Percentiles rank a stretch among this genome's conserved stretches.
phyloP scores from a whole-genome alignment of 2,329 filamentous ascomycete genomes.

The Lasiodiplodia theobromae region DNA sequence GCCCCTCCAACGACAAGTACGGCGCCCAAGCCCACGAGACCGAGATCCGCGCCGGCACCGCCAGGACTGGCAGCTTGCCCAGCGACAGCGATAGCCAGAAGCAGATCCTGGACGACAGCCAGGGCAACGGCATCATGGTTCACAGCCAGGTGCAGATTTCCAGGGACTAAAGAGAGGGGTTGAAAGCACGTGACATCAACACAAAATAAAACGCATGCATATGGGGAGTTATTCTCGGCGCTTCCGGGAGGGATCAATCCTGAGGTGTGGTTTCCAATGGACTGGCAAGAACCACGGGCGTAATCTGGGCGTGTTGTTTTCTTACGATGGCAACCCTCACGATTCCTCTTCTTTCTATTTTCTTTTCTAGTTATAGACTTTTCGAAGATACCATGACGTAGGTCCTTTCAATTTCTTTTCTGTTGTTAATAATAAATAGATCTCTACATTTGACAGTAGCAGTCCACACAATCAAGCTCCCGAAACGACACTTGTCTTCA shows the following conservation, averaged over 20 bases:
- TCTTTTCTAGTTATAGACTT: neutral
- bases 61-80: conserved; percentile 1
- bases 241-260: neutral
- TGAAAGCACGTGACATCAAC: neutral
- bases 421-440: neutral
- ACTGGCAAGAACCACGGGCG: neutral
- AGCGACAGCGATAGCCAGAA: conserved; percentile 27
- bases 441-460: neutral
- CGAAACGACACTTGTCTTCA: neutral
- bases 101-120: conserved; percentile 66
- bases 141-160: conserved; percentile 30
- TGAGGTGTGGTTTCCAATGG: neutral
- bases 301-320: neutral
- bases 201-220: neutral
- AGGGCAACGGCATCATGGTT: conserved; percentile 28
- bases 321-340: neutral
- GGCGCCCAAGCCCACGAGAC: conserved; percentile 5
- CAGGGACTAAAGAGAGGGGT: neutral
- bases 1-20: conserved; percentile 12
- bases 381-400: conserved; percentile 8
- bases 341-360: neutral
- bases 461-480: neutral
- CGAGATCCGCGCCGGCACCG: conserved; percentile 13
- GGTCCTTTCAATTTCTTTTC: neutral
- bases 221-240: neutral